phyloP scores from a whole-genome alignment of 331 rosid genomes.

The Telfairia occidentalis region DNA sequence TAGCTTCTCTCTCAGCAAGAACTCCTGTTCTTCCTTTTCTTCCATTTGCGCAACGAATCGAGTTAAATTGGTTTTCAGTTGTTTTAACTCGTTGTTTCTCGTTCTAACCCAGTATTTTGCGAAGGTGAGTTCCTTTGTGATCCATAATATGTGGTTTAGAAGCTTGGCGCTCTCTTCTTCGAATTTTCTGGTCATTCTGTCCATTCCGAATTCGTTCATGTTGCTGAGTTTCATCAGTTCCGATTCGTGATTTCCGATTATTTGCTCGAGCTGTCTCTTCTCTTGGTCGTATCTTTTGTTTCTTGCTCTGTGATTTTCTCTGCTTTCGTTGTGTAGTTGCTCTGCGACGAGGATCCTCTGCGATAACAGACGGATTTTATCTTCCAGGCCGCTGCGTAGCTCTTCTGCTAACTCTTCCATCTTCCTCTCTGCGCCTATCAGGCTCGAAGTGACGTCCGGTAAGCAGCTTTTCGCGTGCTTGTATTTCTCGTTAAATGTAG shows the following conservation, averaged over 20 bases:
- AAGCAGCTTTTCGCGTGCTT: slow-evolving; percentile 15
- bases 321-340: slow-evolving; percentile 44
- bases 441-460: slow-evolving; percentile 17
- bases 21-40: slow-evolving; percentile 37
- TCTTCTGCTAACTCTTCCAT: slow-evolving; percentile 45
- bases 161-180: slow-evolving; percentile 26
- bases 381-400: slow-evolving; percentile 36
- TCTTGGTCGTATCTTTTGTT: slow-evolving; percentile 32
- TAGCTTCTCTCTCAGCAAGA: slow-evolving; percentile 37
- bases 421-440: slow-evolving; percentile 34
- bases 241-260: slow-evolving; percentile 22
- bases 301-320: slow-evolving; percentile 25
- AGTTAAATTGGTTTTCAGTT: slow-evolving; percentile 20
- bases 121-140: slow-evolving; percentile 27
- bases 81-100: slow-evolving; percentile 23
- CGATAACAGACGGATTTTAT: slow-evolving; percentile 33
- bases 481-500: slow-evolving; percentile 8
- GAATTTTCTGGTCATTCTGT: slow-evolving; percentile 14
- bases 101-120: slow-evolving; percentile 30
- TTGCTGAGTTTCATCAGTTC: slow-evolving; percentile 14
- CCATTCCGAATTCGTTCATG: slow-evolving; percentile 16
- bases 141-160: slow-evolving; percentile 18
- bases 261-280: slow-evolving; percentile 21
- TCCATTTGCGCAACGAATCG: slow-evolving; percentile 16
- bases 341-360: slow-evolving; percentile 56